Conservation (phyloP, 306 rosid genomes). For the Fagus sylvatica region DNA sequence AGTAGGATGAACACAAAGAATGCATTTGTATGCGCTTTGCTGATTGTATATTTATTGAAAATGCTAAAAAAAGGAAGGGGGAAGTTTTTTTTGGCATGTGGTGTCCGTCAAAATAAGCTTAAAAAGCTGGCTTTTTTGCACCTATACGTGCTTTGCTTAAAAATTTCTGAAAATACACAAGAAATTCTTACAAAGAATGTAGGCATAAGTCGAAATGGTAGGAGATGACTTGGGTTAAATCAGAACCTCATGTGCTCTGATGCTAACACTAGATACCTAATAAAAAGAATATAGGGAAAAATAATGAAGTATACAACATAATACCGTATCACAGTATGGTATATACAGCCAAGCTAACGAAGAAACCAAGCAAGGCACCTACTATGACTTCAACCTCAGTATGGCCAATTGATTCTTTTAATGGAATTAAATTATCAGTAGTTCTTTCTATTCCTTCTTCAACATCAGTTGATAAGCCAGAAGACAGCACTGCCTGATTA, state of each 20-base stretch:
- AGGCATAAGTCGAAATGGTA: background rate
- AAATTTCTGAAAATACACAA: background rate
- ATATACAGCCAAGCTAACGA: conserved; percentile 55
- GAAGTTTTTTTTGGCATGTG: too few species aligned
- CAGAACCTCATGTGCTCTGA: background rate
- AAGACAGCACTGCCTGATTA: conserved; percentile 18
- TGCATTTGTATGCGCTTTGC: too few species aligned
- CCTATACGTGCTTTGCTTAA: background rate
- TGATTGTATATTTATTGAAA: too few species aligned
- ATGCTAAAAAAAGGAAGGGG: too few species aligned
- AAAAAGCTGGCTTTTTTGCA: too few species aligned
- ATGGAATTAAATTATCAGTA: conserved; percentile 21
- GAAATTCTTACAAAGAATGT: background rate
- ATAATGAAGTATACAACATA: background rate
- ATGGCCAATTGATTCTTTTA: conserved; percentile 81
- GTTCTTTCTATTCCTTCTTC: conserved; percentile 37
- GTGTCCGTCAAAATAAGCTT: too few species aligned
- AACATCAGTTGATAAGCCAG: conserved; percentile 30
- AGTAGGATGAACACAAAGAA: too few species aligned
- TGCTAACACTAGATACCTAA: background rate
- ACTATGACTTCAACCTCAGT: conserved; percentile 79
- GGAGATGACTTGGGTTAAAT: background rate
- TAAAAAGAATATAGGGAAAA: background rate
- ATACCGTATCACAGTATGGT: conserved; percentile 10
- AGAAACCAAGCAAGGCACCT: conserved; percentile 75